Percentiles rank a stretch among this genome's conserved stretches.
Evolutionary conservation across 208 protist species (phyloP).

Genomic region (Acanthamoeba healyi): DNA sequence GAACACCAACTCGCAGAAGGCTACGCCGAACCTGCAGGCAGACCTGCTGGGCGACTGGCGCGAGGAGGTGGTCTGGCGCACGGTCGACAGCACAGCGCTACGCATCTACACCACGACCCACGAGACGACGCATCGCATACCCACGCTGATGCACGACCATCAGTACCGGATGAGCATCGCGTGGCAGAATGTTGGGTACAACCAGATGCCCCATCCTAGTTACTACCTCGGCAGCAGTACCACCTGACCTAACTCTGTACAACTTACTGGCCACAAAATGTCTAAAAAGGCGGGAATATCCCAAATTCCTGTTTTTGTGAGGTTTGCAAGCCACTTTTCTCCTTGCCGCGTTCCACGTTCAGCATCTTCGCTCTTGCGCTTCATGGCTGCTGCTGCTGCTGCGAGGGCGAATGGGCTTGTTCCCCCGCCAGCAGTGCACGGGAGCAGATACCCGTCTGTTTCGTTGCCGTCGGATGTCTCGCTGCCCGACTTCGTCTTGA

Average conservation of each 20-base stretch:
- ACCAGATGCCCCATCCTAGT: background rate
- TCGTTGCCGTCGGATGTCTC: background rate
- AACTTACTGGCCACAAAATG: too few relatives aligned
- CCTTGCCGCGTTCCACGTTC: too few relatives aligned
- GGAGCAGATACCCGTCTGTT: background rate
- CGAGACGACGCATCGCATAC: background rate
- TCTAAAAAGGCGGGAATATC: too few relatives aligned
- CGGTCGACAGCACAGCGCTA: background rate
- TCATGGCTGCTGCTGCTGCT: too few relatives aligned
- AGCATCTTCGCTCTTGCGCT: too few relatives aligned
- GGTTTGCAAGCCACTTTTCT: too few relatives aligned
- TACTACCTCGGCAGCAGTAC: constrained; percentile 41
- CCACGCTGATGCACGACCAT: background rate
- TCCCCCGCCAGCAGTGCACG: background rate
- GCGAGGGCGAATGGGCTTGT: too few relatives aligned
- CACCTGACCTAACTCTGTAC: too few relatives aligned
- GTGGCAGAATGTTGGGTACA: background rate
- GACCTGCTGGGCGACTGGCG: constrained; percentile 15
- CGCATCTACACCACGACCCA: constrained; percentile 17
- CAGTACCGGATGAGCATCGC: background rate
- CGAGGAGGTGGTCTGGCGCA: constrained; percentile 24
- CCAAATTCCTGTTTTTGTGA: too few relatives aligned
- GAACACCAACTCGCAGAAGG: background rate
- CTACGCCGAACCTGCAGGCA: constrained; percentile 6
- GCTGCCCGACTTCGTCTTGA: background rate